Percentiles rank a stretch among this genome's conserved stretches.
Conservation (phyloP, 2,329 filamentous ascomycete genomes). For the Laburnicola sp. region DNA sequence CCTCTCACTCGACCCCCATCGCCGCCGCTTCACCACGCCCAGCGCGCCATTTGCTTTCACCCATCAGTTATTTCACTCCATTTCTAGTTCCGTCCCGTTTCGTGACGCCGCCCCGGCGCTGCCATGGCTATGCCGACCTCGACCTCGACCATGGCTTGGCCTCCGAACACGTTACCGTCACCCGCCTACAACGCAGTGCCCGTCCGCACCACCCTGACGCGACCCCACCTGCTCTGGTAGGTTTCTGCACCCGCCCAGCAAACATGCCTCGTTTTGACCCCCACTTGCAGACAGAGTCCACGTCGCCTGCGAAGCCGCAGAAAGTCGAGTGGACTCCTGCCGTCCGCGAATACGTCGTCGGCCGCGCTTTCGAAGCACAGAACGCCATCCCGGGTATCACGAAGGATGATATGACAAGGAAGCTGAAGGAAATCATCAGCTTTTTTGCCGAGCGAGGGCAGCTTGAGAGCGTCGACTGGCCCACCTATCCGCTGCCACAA, state of each 20-base stretch:
- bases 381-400: conserved; percentile 56
- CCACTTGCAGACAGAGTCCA: conserved; percentile 20
- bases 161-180: conserved; percentile 27
- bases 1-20: conserved; percentile 8
- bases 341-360: conserved; percentile 88
- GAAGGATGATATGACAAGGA: conserved; percentile 74
- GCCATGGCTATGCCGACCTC: conserved; percentile 36
- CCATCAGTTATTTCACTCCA: neutral
- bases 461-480: conserved; percentile 80
- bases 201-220: conserved; percentile 46
- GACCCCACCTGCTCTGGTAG: conserved; percentile 25
- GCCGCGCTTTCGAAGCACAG: conserved; percentile 78
- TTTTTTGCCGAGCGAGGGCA: conserved; percentile 73
- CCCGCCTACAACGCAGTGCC: conserved; percentile 53
- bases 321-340: conserved; percentile 79
- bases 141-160: conserved; percentile 33
- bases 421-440: conserved; percentile 83
- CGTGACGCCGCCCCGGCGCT: neutral
- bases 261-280: conserved; percentile 17
- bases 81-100: neutral
- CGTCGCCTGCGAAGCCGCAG: conserved; percentile 45
- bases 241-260: conserved; percentile 8
- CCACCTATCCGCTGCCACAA: conserved; percentile 80
- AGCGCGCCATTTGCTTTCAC: conserved; percentile 1
- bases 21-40: neutral